A percentile compares a stretch with the other conserved stretches of the same genome.
phyloP scores from a whole-genome alignment of 306 rosid species.

The Vigna reflexopilosa region DNA sequence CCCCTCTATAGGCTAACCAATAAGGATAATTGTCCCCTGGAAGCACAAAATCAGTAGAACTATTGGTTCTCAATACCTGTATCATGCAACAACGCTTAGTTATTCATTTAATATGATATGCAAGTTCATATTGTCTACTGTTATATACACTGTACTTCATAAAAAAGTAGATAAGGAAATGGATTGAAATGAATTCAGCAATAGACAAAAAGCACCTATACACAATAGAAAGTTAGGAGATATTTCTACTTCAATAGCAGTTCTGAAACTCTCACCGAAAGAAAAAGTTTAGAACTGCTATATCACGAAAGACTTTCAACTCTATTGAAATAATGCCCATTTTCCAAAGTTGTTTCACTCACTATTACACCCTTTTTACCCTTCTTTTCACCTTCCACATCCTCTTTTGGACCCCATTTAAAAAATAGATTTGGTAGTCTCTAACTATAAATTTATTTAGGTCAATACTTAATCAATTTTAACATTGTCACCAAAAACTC shows the following conservation, averaged over 20 bases:
- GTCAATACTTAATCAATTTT: background rate
- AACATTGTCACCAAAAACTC: background rate
- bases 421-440: background rate
- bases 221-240: too few relatives aligned
- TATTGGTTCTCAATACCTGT: background rate
- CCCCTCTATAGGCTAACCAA: conserved; percentile 6
- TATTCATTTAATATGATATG: background rate
- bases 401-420: background rate
- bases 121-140: background rate
- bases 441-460: background rate
- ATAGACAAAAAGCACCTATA: background rate
- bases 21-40: conserved; percentile 33
- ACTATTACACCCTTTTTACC: background rate
- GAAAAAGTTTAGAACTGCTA: background rate
- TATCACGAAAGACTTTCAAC: background rate
- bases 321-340: background rate
- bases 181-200: background rate
- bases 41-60: background rate
- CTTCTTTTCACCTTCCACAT: background rate
- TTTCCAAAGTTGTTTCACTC: background rate
- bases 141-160: background rate
- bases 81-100: background rate
- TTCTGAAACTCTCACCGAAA: background rate
- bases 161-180: background rate
- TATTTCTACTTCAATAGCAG: background rate